Conservation (phyloP, 2,329 filamentous ascomycete species). For the Biscogniauxia marginata region DNA sequence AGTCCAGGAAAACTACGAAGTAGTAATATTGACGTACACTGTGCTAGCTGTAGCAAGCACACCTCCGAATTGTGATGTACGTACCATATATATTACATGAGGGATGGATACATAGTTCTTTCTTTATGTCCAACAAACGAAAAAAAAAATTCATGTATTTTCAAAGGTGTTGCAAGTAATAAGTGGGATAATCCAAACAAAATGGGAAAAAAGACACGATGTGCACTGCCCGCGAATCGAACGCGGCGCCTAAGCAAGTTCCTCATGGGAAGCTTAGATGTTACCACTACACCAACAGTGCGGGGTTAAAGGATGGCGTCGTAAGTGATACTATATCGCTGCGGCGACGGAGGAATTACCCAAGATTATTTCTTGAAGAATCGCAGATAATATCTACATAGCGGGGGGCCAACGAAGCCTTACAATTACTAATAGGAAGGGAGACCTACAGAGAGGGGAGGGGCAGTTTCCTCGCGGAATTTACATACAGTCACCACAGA, state of each 20-base stretch:
- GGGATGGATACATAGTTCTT: too few species aligned
- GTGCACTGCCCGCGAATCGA: conserved; percentile 35
- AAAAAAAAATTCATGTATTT: neutral
- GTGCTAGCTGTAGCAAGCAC: neutral
- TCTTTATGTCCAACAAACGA: neutral
- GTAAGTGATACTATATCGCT: neutral
- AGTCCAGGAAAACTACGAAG: neutral
- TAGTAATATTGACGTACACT: too few species aligned
- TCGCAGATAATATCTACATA: neutral
- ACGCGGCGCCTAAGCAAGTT: conserved; percentile 34
- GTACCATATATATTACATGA: too few species aligned
- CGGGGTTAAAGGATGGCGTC: neutral
- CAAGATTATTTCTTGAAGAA: neutral
- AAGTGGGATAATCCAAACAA: neutral
- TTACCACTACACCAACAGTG: conserved; percentile 35
- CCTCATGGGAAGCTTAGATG: conserved; percentile 38
- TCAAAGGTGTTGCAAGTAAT: neutral
- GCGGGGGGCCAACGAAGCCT: neutral
- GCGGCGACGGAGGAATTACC: neutral
- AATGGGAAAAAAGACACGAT: neutral
- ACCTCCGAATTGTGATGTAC: too few species aligned
- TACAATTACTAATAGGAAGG: neutral
- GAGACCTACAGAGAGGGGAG: neutral
- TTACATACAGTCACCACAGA: too few species aligned
- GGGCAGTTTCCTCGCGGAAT: neutral